A percentile compares a stretch with the other conserved stretches of the same genome.
phyloP scores from a whole-genome alignment of 2,329 filamentous ascomycete genomes.

The Aureobasidium lini region DNA sequence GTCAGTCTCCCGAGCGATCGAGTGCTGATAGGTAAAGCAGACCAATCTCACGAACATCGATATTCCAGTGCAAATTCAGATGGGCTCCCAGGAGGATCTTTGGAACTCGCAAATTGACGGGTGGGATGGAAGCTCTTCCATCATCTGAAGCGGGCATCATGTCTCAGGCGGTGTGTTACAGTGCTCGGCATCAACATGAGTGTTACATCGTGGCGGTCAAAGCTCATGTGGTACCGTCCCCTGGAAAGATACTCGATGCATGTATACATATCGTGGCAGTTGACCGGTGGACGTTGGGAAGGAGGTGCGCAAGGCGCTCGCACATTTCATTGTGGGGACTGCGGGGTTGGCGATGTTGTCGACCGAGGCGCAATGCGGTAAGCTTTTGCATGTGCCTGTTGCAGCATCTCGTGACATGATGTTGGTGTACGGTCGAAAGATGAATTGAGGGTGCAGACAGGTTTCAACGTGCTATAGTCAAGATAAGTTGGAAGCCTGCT shows the following conservation, averaged over 20 bases:
- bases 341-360: not conserved
- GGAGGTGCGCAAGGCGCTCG: conserved; percentile 1
- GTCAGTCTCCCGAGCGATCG: no score
- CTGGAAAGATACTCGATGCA: not conserved
- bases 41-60: no score
- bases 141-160: not conserved
- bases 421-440: not conserved
- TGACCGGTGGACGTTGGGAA: not conserved
- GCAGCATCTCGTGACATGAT: not conserved
- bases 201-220: not conserved
- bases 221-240: not conserved
- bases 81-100: no score
- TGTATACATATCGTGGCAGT: not conserved
- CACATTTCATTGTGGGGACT: not conserved
- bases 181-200: not conserved
- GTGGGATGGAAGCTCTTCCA: no score
- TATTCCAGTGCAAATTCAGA: no score
- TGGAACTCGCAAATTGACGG: no score
- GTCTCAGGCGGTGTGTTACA: not conserved
- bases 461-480: no score
- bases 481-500: no score
- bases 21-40: no score
- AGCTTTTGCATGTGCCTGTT: not conserved
- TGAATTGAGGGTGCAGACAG: no score
- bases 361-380: conserved; percentile 5